phyloP scores from a whole-genome alignment of 129 eudicot genomes.

The Oenanthe sinensis region DNA sequence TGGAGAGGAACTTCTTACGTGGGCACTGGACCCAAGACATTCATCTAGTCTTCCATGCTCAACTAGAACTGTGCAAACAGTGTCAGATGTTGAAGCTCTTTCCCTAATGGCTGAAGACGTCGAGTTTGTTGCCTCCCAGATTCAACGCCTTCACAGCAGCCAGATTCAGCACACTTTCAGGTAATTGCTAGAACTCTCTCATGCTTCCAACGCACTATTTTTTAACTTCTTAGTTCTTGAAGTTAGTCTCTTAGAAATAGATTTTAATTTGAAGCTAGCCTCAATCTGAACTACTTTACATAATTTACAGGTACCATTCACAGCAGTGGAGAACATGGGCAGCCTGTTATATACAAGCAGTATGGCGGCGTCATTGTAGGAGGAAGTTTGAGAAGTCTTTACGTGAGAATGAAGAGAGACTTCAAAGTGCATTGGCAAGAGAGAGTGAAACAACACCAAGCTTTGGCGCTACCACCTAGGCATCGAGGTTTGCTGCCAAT shows the following conservation, averaged over 20 bases:
- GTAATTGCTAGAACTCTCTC: conserved; percentile 18
- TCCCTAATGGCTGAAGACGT: conserved; percentile 60
- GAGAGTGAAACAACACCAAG: conserved; percentile 43
- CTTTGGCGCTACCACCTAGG: conserved; percentile 67
- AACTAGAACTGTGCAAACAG: conserved; percentile 53
- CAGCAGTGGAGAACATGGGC: conserved; percentile 92
- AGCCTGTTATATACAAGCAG: conserved; percentile 78
- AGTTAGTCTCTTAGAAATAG: neutral
- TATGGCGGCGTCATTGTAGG: conserved; percentile 66
- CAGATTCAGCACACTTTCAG: conserved; percentile 68
- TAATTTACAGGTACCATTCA: conserved; percentile 49
- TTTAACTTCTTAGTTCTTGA: neutral
- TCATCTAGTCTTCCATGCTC: conserved; percentile 65
- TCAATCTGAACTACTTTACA: neutral
- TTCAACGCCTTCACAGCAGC: conserved; percentile 71
- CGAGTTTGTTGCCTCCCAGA: conserved; percentile 68
- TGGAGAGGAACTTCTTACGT: conserved; percentile 88
- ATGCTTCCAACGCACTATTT: neutral
- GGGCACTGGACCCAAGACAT: conserved; percentile 85
- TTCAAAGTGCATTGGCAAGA: conserved; percentile 37
- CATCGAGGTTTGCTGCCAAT: conserved; percentile 73
- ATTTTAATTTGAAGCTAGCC: neutral
- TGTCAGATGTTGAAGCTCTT: conserved; percentile 81
- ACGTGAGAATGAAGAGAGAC: conserved; percentile 47
- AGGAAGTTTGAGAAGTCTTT: conserved; percentile 46